Evolutionary conservation across 495 filamentous ascomycete species (phyloP).

Genomic region (Tricharina praecox): DNA sequence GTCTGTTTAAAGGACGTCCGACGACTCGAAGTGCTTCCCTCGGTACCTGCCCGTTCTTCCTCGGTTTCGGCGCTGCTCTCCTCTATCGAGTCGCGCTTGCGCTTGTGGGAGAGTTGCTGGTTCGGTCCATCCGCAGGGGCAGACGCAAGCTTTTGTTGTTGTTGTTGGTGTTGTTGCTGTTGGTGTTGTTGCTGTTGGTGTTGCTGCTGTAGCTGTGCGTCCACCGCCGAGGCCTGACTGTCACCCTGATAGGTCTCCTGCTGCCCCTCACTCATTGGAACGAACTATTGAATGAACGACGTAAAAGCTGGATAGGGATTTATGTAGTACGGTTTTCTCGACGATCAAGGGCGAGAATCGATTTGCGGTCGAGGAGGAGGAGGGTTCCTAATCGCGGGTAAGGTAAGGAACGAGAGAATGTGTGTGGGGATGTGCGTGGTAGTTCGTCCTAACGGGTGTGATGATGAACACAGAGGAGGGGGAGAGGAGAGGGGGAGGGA

Average conservation of each 20-base stretch:
- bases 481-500: constrained; percentile 20
- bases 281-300: constrained; percentile 10
- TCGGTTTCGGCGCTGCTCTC: constrained; percentile 21
- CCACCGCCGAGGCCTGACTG: constrained; percentile 22
- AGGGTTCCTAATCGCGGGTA: constrained; percentile 3
- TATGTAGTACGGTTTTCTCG: no score
- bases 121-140: constrained; percentile 19
- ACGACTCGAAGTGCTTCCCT: constrained; percentile 22
- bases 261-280: constrained; percentile 25
- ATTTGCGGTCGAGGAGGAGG: no score
- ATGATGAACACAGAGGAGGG: constrained; percentile 13
- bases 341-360: no score
- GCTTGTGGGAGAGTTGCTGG: constrained; percentile 22
- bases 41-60: constrained; percentile 22
- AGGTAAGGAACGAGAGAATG: constrained; percentile 18
- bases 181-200: no score
- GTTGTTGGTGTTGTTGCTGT: no score
- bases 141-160: constrained; percentile 20
- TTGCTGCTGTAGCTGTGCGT: no score
- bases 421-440: constrained; percentile 11
- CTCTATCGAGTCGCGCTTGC: constrained; percentile 26
- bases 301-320: not conserved
- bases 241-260: constrained; percentile 26
- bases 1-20: constrained; percentile 25
- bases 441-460: constrained; percentile 18